phyloP scores from a whole-genome alignment of 805 yeast genomes.

The Yarrowia sp. region DNA sequence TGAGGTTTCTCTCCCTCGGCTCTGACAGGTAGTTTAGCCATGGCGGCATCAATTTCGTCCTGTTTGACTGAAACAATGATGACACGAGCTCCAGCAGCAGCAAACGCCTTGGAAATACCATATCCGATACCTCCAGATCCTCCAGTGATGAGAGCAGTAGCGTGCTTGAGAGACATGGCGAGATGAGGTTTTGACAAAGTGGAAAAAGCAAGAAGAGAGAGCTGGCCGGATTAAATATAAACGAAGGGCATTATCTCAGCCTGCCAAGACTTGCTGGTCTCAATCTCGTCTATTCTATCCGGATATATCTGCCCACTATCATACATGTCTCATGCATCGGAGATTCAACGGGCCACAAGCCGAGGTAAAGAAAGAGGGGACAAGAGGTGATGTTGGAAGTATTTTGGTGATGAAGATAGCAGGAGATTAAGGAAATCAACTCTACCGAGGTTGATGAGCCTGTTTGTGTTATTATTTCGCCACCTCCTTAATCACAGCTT shows the following conservation, averaged over 20 bases:
- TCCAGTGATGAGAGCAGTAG: conserved; percentile 58
- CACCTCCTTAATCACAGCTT: too few relatives aligned
- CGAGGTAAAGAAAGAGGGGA: neutral
- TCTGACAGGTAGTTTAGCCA: neutral
- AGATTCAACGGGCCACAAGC: conserved; percentile 11
- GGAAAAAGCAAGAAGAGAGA: neutral
- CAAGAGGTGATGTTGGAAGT: neutral
- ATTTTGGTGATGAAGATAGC: too few relatives aligned
- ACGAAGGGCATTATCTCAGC: neutral
- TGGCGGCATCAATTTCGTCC: conserved; percentile 47
- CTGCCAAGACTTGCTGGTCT: conserved; percentile 25
- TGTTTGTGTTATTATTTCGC: too few relatives aligned
- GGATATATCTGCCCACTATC: conserved; percentile 16
- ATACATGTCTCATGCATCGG: conserved; percentile 17
- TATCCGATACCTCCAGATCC: conserved; percentile 74
- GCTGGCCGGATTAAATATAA: neutral
- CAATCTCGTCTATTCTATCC: conserved; percentile 13
- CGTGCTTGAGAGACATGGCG: conserved; percentile 15
- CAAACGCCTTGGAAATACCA: conserved; percentile 60
- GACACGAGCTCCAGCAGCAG: conserved; percentile 60
- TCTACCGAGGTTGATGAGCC: too few relatives aligned
- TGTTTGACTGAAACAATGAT: conserved; percentile 60
- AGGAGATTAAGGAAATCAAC: too few relatives aligned
- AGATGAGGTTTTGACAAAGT: neutral
- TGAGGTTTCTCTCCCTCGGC: neutral